Evolutionary conservation across 2,329 filamentous ascomycete genomes (phyloP).

Genomic region (Talaromyces albobiverticillius): DNA sequence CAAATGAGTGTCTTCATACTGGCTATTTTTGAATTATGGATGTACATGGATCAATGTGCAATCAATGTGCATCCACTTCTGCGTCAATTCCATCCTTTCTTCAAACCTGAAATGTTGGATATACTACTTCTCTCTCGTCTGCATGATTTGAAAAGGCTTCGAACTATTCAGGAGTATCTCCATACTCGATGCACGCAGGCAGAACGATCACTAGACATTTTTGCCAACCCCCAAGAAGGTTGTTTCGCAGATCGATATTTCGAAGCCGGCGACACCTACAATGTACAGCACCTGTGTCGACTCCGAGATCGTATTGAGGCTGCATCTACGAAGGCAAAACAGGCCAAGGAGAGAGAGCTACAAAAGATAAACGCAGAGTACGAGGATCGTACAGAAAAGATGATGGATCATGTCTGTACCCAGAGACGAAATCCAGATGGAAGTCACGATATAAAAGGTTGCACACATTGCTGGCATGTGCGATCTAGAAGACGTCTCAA

Average conservation of each 20-base stretch:
- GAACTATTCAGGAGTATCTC: conserved; percentile 52
- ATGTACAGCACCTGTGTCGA: neutral
- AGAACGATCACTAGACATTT: conserved; percentile 40
- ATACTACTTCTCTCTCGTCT: conserved; percentile 51
- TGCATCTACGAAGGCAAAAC: neutral
- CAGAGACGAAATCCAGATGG: conserved; percentile 23
- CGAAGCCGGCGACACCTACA: conserved; percentile 17
- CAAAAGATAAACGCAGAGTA: conserved; percentile 30
- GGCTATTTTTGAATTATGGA: conserved; percentile 57
- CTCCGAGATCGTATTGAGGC: neutral
- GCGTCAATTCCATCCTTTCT: conserved; percentile 49
- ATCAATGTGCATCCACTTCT: conserved; percentile 48
- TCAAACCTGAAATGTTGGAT: conserved; percentile 52
- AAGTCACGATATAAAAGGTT: conserved; percentile 33
- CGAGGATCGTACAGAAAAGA: conserved; percentile 34
- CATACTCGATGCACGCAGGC: conserved; percentile 29
- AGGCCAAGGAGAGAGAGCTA: conserved; percentile 21
- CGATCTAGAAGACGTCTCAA: conserved; percentile 35
- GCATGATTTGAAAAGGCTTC: conserved; percentile 52
- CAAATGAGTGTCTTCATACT: conserved; percentile 55
- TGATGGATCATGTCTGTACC: conserved; percentile 31
- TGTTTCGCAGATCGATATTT: conserved; percentile 51
- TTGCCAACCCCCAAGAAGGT: conserved; percentile 41
- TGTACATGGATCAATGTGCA: conserved; percentile 53
- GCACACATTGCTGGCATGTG: conserved; percentile 45